Base-by-base conservation (phyloP, 306 rosid genomes). In the Quercus wislizeni region DNA sequence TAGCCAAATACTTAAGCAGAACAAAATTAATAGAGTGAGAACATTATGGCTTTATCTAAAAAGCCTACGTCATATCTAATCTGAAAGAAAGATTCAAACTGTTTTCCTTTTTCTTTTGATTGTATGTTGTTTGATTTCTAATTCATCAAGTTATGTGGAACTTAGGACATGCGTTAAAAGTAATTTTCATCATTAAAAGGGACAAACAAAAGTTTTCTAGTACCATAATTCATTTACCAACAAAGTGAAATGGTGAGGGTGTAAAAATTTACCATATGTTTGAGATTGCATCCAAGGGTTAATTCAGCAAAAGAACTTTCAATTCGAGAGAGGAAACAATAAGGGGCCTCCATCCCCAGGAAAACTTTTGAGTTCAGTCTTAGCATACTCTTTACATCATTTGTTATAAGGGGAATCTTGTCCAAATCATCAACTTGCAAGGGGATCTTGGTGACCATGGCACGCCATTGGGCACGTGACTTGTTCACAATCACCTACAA, bases 401-500 rank as follows among this genome's bases (percentile, higher is more conserved):
- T 76, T 23, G 97, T 79, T 81, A 95, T 89, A 67, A 79, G 83
- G 52, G 97, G 88, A 82, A 92, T 79, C 87, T 83, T 87, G 71
- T 85, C 83, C 77, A 91, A 72, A 84, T 93, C 91, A 83, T 84
- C 92, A 46, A 86, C 81, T 67, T 85, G 92, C 72, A 93, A 17
- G 12, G 98, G 98, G 68, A 95, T 87, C 85, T 86, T 95, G 56
- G 86, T 78, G 28, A 82, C 46, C 46, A 89, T 74, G 77, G 91
- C 96, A 74, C 88, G 92, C 78, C 89, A 95, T 64, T 87, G 88
- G 2, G 98, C 99, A 74, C 98, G 96, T 18, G 99, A 92, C 88
- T 90, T 95, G 78, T 95, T 90, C 82, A 93, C 93, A 38, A 95
- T 93, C 23, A 87, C 97, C 99, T 93, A 70, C 64, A 76, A 85